Conservation (phyloP, 371 early-diverging fungal genomes). For the Saksenaea oblongispora region DNA sequence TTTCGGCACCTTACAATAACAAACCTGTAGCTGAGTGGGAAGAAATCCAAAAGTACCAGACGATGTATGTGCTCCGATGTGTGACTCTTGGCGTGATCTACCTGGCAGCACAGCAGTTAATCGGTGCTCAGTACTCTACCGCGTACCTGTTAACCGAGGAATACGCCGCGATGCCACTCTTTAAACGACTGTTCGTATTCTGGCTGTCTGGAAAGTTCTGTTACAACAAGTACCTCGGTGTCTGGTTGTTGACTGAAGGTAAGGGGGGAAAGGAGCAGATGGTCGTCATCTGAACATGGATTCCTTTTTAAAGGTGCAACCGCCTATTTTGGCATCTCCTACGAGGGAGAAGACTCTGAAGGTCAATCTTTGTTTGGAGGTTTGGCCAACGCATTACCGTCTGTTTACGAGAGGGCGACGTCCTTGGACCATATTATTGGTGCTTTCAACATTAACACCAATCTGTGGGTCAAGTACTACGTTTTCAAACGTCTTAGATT, state of each 20-base stretch:
- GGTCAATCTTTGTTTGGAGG: conserved; percentile 57
- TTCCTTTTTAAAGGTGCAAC: conserved; percentile 44
- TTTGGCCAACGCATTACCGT: conserved; percentile 60
- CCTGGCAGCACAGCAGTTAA: conserved; percentile 50
- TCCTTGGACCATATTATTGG: conserved; percentile 58
- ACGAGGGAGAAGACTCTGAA: conserved; percentile 56
- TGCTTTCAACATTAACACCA: conserved; percentile 78
- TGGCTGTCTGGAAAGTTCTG: conserved; percentile 59
- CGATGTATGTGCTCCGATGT: conserved; percentile 45
- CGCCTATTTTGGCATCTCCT: conserved; percentile 64
- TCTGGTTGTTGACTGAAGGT: conserved; percentile 73
- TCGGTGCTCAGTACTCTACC: conserved; percentile 51
- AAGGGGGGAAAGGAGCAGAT: not conserved
- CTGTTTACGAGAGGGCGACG: conserved; percentile 54
- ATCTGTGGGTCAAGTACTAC: conserved; percentile 73
- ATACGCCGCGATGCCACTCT: conserved; percentile 39
- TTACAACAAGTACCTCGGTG: conserved; percentile 69
- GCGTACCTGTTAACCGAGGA: conserved; percentile 53
- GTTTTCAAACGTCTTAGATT: conserved; percentile 72
- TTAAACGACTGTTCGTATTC: conserved; percentile 44
- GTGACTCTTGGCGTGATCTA: conserved; percentile 54
- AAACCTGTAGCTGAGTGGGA: conserved; percentile 32
- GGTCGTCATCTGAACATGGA: not conserved
- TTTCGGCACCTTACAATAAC: conserved; percentile 33
- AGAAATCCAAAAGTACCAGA: conserved; percentile 44